phyloP scores from a whole-genome alignment of 2,329 filamentous ascomycete genomes.

The Xylariaceae sp. region DNA sequence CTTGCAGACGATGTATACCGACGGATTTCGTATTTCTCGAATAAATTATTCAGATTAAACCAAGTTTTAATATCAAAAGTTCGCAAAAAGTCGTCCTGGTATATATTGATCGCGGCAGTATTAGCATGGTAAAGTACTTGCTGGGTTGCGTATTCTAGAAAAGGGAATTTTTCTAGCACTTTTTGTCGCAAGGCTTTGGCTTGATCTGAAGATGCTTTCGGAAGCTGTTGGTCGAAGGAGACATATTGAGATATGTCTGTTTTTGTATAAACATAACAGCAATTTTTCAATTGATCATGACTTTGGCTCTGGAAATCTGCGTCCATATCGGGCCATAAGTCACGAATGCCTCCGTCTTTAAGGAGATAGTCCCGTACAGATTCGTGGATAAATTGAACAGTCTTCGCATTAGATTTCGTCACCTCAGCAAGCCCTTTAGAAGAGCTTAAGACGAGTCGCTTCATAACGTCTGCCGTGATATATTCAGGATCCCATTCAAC shows the following conservation, averaged over 20 bases:
- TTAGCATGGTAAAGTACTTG: slow-evolving; percentile 18
- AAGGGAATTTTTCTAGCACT: slow-evolving; percentile 9
- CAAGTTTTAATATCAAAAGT: slow-evolving; percentile 4
- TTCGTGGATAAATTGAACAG: slow-evolving; percentile 52
- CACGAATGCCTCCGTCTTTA: slow-evolving; percentile 29
- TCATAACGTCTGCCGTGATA: slow-evolving; percentile 21
- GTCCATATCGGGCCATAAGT: slow-evolving; percentile 32
- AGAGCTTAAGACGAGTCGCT: slow-evolving; percentile 34
- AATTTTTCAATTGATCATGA: slow-evolving; percentile 23
- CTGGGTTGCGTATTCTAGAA: slow-evolving; percentile 15
- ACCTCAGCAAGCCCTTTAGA: slow-evolving; percentile 51
- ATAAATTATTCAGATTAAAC: slow-evolving; percentile 4
- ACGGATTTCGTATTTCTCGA: background rate
- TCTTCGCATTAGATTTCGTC: slow-evolving; percentile 28
- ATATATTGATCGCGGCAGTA: slow-evolving; percentile 1
- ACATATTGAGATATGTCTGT: background rate
- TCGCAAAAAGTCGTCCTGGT: slow-evolving; percentile 4
- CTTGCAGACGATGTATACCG: slow-evolving; percentile 1
- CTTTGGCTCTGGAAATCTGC: slow-evolving; percentile 42
- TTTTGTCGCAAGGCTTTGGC: slow-evolving; percentile 1
- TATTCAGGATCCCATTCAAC: slow-evolving; percentile 5
- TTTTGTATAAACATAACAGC: slow-evolving; percentile 3
- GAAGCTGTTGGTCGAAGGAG: background rate
- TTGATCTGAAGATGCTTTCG: background rate
- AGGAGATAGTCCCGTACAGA: slow-evolving; percentile 47